Evolutionary conservation across 306 rosid species (phyloP).

Genomic region (Cicer chorassanicum): DNA sequence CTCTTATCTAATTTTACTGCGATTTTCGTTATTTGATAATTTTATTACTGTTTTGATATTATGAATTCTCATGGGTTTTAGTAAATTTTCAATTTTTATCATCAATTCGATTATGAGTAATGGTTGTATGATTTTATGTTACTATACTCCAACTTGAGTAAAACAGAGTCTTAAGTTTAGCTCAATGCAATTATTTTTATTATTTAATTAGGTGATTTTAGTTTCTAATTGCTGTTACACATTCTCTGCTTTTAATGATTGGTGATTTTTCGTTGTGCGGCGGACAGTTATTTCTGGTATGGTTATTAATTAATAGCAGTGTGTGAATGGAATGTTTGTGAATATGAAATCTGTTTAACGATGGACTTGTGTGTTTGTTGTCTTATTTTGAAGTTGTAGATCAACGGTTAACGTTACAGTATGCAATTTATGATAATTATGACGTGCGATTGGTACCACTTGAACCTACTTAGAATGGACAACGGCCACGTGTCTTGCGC

Average conservation of each 20-base stretch:
- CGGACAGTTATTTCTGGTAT: neutral
- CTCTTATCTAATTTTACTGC: neutral
- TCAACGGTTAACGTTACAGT: constrained; percentile 25
- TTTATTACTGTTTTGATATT: neutral
- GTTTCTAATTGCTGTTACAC: constrained; percentile 29
- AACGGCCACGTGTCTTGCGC: neutral
- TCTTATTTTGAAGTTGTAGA: constrained; percentile 2
- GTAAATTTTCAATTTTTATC: constrained; percentile 28
- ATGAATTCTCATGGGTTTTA: neutral
- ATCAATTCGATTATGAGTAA: constrained; percentile 14
- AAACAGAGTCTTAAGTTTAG: constrained; percentile 20
- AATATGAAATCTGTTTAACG: neutral
- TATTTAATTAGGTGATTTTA: constrained; percentile 7
- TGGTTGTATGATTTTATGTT: constrained; percentile 29
- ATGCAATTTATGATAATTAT: constrained; percentile 12
- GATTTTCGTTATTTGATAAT: neutral
- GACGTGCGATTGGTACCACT: constrained; percentile 9
- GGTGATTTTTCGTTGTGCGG: neutral
- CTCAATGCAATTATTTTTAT: constrained; percentile 17
- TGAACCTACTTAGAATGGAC: constrained; percentile 5
- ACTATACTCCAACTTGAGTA: constrained; percentile 20
- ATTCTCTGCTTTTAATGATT: constrained; percentile 28
- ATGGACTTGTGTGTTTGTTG: constrained; percentile 25
- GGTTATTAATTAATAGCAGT: constrained; percentile 34
- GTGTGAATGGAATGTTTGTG: constrained; percentile 6